Base-by-base conservation (phyloP, 140 eudicot species). In the Erigeron philadelphicus region DNA sequence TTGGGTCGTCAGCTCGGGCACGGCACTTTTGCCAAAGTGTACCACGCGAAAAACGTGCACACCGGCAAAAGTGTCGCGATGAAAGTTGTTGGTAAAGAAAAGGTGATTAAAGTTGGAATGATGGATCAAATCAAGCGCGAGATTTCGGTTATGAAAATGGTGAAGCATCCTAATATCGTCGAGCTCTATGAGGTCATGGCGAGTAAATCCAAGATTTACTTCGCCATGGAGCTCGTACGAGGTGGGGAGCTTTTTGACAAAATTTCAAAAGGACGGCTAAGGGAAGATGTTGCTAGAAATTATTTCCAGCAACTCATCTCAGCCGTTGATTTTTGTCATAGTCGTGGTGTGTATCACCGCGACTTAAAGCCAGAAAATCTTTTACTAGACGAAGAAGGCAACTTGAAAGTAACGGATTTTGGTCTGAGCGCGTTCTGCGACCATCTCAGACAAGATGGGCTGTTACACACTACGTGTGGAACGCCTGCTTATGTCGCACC, bases 401-500 rank as follows among this genome's bases (percentile, higher is more conserved):
- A 86, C 21, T 66, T 91, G 61, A 91, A 91, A 65, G 95, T 91
- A 4, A 75, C 97, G 0, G 97, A 91, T 73, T 91, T 91, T 54
- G 97, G 97, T 0, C 75, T 91, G 0, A 85, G 90, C 46, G 88
- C 97, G 0, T 88, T 91, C 3, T 58, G 85, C 9, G 95, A 85
- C 4, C 95, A 88, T 46, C 76, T 83, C 17, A 41, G 95, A 49
- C 90, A 80, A 72, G 96, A 85, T 41, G 96, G 95, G 5, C 58
- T 91, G 77, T 56, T 91, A 45, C 96, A 88, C 74, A 91, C 97
- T 0, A 84, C 86, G 10, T 91, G 97, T 49, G 97, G 96, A 0
- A 91, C 97, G 9, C 96, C 97, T 35, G 90, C 93, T 7, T 91
- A 91, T 49, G 97, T 88, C 3, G 96, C 97, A 0, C 97, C 97